Conservation (phyloP, 768 basidiomycete species). For the Boletus reticuloceps region DNA sequence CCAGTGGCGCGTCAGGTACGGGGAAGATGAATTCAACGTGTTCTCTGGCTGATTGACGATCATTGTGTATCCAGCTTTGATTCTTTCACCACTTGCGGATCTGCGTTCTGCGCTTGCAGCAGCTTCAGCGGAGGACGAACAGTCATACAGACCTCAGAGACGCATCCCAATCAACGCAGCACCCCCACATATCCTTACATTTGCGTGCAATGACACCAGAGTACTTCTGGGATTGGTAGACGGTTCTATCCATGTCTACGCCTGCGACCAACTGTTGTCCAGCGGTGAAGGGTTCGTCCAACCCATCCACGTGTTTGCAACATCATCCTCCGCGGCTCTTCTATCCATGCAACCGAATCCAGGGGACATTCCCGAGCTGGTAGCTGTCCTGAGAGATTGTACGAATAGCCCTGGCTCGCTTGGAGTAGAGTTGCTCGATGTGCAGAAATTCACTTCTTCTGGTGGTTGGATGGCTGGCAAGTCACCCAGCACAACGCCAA, state of each 20-base stretch:
- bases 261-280: conserved; percentile 51
- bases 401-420: conserved; percentile 33
- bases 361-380: conserved; percentile 50
- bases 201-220: conserved; percentile 59
- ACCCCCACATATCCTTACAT: conserved; percentile 52
- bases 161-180: conserved; percentile 42
- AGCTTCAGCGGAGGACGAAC: conserved; percentile 37
- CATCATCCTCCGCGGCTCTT: conserved; percentile 42
- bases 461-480: conserved; percentile 55
- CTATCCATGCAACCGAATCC: conserved; percentile 66
- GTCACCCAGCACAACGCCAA: conserved; percentile 50
- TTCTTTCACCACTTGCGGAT: conserved; percentile 58
- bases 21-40: background rate
- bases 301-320: conserved; percentile 48
- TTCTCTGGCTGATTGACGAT: background rate
- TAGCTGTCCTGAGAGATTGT: conserved; percentile 55
- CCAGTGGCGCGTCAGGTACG: conserved; percentile 38
- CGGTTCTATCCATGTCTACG: conserved; percentile 61
- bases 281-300: conserved; percentile 39
- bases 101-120: conserved; percentile 52
- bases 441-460: conserved; percentile 42
- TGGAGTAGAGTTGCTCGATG: conserved; percentile 60
- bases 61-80: conserved; percentile 43
- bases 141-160: conserved; percentile 52
- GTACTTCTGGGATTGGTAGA: conserved; percentile 57